phyloP scores from a whole-genome alignment of 192 early-diverging fungal species.

The Gamsiella multidivaricata region DNA sequence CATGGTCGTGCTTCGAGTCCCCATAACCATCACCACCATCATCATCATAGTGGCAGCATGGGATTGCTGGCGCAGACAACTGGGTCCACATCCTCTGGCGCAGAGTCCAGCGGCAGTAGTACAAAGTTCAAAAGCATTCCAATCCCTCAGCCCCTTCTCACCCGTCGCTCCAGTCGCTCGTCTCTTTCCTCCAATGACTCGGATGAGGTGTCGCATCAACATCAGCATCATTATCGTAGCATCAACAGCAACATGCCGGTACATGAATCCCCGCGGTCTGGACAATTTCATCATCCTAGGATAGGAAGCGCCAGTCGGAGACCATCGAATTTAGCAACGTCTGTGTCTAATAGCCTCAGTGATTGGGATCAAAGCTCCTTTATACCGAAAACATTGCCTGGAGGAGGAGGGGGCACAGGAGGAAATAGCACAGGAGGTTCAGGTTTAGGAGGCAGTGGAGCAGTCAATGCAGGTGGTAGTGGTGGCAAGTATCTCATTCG shows the following conservation, averaged over 20 bases:
- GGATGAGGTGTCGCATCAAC: constrained; percentile 29
- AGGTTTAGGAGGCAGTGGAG: too few relatives aligned
- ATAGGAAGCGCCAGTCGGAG: constrained; percentile 25
- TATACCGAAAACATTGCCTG: constrained; percentile 9
- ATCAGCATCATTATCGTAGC: constrained; percentile 39
- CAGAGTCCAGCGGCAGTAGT: constrained; percentile 23
- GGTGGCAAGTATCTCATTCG: constrained; percentile 51
- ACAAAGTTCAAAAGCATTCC: constrained; percentile 54
- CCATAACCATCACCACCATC: constrained; percentile 22
- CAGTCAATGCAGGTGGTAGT: constrained; percentile 34
- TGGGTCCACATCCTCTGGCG: constrained; percentile 22
- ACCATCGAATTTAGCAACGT: constrained; percentile 47
- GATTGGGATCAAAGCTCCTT: constrained; percentile 51
- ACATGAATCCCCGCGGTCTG: constrained; percentile 34
- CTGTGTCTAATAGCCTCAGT: constrained; percentile 45
- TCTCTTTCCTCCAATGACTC: constrained; percentile 51
- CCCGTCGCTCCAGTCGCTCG: constrained; percentile 47
- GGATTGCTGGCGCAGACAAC: constrained; percentile 7
- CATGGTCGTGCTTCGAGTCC: constrained; percentile 21
- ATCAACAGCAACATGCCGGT: constrained; percentile 25
- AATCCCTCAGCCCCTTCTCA: constrained; percentile 51
- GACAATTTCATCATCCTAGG: constrained; percentile 25
- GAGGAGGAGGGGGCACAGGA: constrained; percentile 8
- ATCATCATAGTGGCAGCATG: constrained; percentile 9
- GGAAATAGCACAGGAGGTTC: not conserved